Evolutionary conservation across 495 filamentous ascomycete species (phyloP), one percentile per base, ranked within the genome.

Genomic region (Hypoxylon fragiforme): DNA sequence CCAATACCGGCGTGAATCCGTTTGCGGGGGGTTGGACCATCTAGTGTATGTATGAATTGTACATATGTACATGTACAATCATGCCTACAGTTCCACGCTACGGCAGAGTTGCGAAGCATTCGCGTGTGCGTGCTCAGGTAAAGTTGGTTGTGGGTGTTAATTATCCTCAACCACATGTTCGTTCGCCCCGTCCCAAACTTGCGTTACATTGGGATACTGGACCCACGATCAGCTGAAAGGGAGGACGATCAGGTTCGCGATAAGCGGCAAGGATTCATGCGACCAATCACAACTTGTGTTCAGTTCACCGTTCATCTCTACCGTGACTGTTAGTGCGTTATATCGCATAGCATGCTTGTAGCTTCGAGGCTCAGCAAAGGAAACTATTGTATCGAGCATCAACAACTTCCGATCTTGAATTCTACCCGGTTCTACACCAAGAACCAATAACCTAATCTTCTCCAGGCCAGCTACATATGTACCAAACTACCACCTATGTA

Each of bases 161-260:
- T 44, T 22, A 54, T 28, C 28, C 38, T 28, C 35, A 20, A 39
- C 55, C 55, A 28, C 30, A 60, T 28, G 45, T 60, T 42, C 13
- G 45, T 57, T 53, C 50, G 50, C 57, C 57, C 31, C 28, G 30
- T 50, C 41, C 57, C 40, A 60, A 38, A 44, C 26, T 54, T 60
- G 36, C 28, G 41, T 32, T 50, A 14, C 35, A 45, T 34, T 36
- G 15, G 54, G 44, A 28, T 40, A 6, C 38, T 7, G 15, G 48
- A 49, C 47, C 52, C 52, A 53, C 44, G 52, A 57, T 53, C 58
- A 52, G 49, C 48, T 46, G 19, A 48, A 44, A 53, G 22, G 47
- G 46, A 46, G 18, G 52, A 52, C 52, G 48, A 53, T 57, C 52
- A 53, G 16, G 44, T 53, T 60, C 43, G 39, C 43, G 58, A 57